Percentiles rank a stretch among this genome's conserved stretches.
phyloP scores from a whole-genome alignment of 1,284 basidiomycete genomes.

The Phlebopus sp. region DNA sequence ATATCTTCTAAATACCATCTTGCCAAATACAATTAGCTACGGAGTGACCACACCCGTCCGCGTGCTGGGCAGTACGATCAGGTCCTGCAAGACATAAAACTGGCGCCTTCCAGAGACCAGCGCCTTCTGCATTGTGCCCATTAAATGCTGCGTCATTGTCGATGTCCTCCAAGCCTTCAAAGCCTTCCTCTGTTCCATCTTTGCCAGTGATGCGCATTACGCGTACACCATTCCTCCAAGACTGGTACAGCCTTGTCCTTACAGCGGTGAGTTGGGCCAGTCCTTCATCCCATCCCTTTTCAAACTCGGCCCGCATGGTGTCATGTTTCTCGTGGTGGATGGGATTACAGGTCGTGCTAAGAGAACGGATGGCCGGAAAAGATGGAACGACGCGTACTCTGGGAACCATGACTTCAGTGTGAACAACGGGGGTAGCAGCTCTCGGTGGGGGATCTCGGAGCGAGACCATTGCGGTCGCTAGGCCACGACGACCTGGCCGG shows the following conservation, averaged over 20 bases:
- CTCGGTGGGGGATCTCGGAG: constrained; percentile 37
- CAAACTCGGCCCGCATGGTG: constrained; percentile 47
- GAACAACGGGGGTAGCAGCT: constrained; percentile 7
- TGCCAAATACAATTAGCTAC: constrained; percentile 20
- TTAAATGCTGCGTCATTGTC: constrained; percentile 27
- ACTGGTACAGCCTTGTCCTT: constrained; percentile 42
- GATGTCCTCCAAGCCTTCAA: constrained; percentile 48
- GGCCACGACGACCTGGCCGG: constrained; percentile 47
- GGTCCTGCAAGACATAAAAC: constrained; percentile 29
- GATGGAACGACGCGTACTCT: constrained; percentile 46
- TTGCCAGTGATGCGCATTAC: constrained; percentile 39
- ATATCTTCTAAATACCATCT: constrained; percentile 21
- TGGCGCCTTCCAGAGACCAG: constrained; percentile 14
- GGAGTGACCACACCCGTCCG: constrained; percentile 26
- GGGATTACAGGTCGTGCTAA: constrained; percentile 39
- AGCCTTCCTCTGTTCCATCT: constrained; percentile 37
- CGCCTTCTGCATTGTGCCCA: constrained; percentile 5
- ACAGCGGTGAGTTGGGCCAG: constrained; percentile 43
- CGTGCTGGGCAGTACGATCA: constrained; percentile 12
- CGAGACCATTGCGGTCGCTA: constrained; percentile 57
- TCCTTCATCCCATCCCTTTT: constrained; percentile 59
- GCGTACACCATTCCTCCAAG: constrained; percentile 44
- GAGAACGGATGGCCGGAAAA: constrained; percentile 36
- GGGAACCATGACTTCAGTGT: constrained; percentile 11
- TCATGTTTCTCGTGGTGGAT: constrained; percentile 34